Conservation (phyloP, 2,329 filamentous ascomycete species). For the Pyrenochaeta sp. region DNA sequence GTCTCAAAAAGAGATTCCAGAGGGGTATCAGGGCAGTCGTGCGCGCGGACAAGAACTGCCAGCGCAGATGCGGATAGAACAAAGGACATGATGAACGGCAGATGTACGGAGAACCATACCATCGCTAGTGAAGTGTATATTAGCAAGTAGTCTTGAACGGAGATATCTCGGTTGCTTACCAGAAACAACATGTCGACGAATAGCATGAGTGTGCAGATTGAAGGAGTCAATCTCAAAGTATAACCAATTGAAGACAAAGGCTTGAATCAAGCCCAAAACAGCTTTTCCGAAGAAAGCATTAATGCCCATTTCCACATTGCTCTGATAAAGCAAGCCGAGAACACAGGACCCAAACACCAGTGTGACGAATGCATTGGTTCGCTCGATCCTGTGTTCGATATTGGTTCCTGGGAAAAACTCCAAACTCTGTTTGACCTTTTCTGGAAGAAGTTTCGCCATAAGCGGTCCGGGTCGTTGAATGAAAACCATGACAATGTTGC, state of each 20-base stretch:
- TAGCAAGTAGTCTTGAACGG: not conserved
- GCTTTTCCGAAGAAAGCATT: constrained; percentile 70
- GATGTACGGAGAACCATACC: constrained; percentile 64
- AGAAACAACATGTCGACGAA: constrained; percentile 59
- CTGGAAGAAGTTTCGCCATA: constrained; percentile 13
- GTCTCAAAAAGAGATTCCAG: constrained; percentile 58
- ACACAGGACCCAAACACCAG: constrained; percentile 71
- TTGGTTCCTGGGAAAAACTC: constrained; percentile 69
- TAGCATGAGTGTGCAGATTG: constrained; percentile 67
- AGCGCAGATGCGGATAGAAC: constrained; percentile 66
- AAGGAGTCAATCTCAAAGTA: constrained; percentile 69
- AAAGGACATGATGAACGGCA: constrained; percentile 70
- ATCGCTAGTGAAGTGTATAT: constrained; percentile 49
- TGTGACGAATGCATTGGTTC: constrained; percentile 70
- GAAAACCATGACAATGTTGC: constrained; percentile 53
- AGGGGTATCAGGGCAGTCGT: constrained; percentile 61
- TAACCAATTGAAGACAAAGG: constrained; percentile 68
- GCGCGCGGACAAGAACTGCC: constrained; percentile 65
- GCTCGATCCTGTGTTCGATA: constrained; percentile 71
- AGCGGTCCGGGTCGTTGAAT: constrained; percentile 36
- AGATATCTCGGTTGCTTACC: constrained; percentile 39
- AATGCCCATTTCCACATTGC: constrained; percentile 58
- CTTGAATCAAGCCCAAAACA: constrained; percentile 64
- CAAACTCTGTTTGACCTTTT: constrained; percentile 50
- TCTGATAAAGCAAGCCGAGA: constrained; percentile 68